Conservation (phyloP, 2,329 filamentous ascomycete species). For the Sarocladium strictum region DNA sequence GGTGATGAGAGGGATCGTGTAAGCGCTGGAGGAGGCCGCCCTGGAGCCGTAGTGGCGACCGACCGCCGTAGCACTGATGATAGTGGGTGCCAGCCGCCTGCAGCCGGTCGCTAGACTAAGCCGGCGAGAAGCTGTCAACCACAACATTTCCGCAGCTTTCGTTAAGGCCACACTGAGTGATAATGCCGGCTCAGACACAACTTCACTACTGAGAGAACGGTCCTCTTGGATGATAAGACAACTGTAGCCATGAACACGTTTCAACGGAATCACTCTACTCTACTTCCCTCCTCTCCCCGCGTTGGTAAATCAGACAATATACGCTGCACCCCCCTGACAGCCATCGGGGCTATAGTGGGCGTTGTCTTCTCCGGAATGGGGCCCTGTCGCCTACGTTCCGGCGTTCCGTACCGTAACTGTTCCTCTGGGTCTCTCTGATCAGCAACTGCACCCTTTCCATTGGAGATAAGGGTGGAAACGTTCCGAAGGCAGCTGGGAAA, state of each 20-base stretch:
- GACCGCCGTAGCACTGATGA: not conserved
- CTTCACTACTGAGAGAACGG: not conserved
- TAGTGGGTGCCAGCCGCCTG: not conserved
- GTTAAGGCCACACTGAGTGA: not conserved
- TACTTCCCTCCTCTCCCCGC: too few relatives aligned
- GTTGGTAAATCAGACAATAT: too few relatives aligned
- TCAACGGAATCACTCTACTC: too few relatives aligned
- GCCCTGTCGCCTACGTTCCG: not conserved
- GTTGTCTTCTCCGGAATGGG: not conserved
- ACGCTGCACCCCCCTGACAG: not conserved
- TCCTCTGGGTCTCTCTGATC: too few relatives aligned
- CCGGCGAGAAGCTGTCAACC: not conserved
- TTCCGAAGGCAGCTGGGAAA: too few relatives aligned
- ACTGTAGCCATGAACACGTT: not conserved
- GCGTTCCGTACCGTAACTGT: not conserved
- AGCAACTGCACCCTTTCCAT: too few relatives aligned
- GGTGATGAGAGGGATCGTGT: conserved; percentile 34
- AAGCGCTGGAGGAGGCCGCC: not conserved
- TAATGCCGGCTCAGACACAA: not conserved
- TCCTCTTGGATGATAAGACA: not conserved
- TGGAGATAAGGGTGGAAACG: too few relatives aligned
- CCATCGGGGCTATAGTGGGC: not conserved
- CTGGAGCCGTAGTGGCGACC: too few relatives aligned
- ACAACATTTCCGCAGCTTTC: not conserved
- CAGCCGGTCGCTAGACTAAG: not conserved